Evolutionary conservation across 306 rosid species (phyloP).

Genomic region (Mucuna pruriens): DNA sequence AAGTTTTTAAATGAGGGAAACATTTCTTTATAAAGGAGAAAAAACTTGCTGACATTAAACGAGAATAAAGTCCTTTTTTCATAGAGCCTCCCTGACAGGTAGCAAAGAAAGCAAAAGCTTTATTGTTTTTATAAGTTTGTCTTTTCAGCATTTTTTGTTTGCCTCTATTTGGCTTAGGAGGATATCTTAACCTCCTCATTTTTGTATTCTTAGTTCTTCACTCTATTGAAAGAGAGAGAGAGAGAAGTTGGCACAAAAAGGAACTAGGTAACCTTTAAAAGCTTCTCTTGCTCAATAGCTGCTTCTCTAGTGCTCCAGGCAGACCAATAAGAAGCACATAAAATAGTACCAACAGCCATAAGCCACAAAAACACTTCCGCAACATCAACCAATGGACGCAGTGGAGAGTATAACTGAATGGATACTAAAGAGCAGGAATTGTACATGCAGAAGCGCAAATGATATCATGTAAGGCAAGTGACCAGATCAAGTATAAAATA

Average conservation of each 20-base stretch:
- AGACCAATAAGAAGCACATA: constrained; percentile 95
- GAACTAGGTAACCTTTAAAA: constrained; percentile 66
- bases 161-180: neutral
- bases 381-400: constrained; percentile 91
- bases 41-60: constrained; percentile 13
- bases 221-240: neutral
- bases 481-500: constrained; percentile 12
- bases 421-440: constrained; percentile 64
- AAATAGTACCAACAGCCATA: constrained; percentile 97
- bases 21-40: neutral
- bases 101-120: constrained; percentile 8
- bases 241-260: constrained; percentile 30
- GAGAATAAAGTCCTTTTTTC: neutral
- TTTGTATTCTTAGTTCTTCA: constrained; percentile 4
- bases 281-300: constrained; percentile 85
- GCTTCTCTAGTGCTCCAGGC: constrained; percentile 96
- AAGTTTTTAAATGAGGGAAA: constrained; percentile 33
- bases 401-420: constrained; percentile 95
- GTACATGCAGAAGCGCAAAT: constrained; percentile 43
- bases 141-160: constrained; percentile 25
- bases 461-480: constrained; percentile 27
- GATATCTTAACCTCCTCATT: constrained; percentile 6
- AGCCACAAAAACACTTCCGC: constrained; percentile 99
- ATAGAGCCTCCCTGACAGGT: neutral
- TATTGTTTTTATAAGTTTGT: neutral